Base-by-base conservation (phyloP, 192 early-diverging fungal species). In the Paraglomus brasilianum region DNA sequence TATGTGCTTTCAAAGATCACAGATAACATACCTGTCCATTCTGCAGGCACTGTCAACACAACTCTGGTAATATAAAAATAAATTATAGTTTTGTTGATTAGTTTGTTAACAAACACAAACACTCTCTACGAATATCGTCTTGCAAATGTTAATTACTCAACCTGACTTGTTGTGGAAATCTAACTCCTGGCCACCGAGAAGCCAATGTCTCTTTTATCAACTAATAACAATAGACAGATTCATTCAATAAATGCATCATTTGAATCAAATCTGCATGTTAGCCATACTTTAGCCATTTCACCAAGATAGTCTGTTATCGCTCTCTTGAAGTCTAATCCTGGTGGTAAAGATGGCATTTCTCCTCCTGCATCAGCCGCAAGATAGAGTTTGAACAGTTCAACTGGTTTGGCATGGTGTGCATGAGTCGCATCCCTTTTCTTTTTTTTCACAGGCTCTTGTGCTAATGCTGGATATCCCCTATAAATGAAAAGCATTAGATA, bases 251-350 rank as follows among this genome's bases (percentile, higher is more conserved):
- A 21, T 40, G 13, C 5, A 65, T 8, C 6, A 42, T 42, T 8
- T 59, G 3, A 41, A 10, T 59, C 8, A 17, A 7, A 4, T 42
- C 7, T 59, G 10, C n/a, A 59, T 15, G 38, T 38, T 36, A 46
- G 39, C 24, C 10, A 50, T 46, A 69, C 67, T 46, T 69, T 69
- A 19, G 43, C 49, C 52, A 69, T 46, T 47, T 69, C 67, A 47
- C 81, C 77, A 8, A 85, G 70, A 64, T 85, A 85, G 64, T 85
- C 81, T 17, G 81, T 74, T 46, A 85, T 85, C n/a, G 75, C 78
- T 21, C 77, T 78, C 3, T 77, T 73, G 17, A 81, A 73, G 36
- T 81, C 80, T 21, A 85, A 73, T 14, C 82, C 79, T 21, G 74
- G 81, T 36, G 80, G 80, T 8, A 85, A 57, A 1, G 72, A 59